A percentile compares a stretch with the other conserved stretches of the same genome.
These are phyloP conservation scores for Cladosporium sp. DNA, from an alignment of 2,329 filamentous ascomycete genomes.

Conservation along the genomic window DNA sequence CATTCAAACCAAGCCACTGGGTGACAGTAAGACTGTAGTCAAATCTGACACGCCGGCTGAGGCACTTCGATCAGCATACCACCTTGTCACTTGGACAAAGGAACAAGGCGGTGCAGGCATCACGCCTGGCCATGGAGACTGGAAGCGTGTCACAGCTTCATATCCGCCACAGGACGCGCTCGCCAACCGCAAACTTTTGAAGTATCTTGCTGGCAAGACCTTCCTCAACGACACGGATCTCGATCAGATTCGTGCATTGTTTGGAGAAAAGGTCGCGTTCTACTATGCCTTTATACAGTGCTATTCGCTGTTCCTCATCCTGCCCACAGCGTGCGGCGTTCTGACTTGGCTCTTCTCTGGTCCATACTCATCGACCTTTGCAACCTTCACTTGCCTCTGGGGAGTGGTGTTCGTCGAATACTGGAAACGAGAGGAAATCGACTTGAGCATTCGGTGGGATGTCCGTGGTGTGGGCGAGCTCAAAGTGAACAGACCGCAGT, in stretches of 20 bases:
- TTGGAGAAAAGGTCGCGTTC: constrained; percentile 16
- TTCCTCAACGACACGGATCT: constrained; percentile 11
- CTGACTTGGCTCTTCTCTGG: constrained; percentile 16
- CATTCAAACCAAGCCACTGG: constrained; percentile 9
- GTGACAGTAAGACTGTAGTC: constrained; percentile 16
- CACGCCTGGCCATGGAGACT: constrained; percentile 11
- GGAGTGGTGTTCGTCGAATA: constrained; percentile 14
- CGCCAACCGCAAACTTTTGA: constrained; percentile 11
- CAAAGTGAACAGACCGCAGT: constrained; percentile 13
- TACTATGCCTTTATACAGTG: constrained; percentile 17
- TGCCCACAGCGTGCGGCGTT: constrained; percentile 8
- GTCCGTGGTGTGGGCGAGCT: constrained; percentile 7
- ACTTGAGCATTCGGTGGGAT: constrained; percentile 17
- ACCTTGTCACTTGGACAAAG: constrained; percentile 15
- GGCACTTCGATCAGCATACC: constrained; percentile 13
- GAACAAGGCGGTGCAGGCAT: constrained; percentile 14
- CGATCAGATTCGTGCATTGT: constrained; percentile 10
- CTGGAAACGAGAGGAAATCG: constrained; percentile 16
- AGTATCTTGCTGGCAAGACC: constrained; percentile 11
- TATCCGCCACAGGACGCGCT: constrained; percentile 12
- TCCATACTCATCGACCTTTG: constrained; percentile 12
- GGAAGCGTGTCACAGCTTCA: constrained; percentile 11
- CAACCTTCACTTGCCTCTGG: constrained; percentile 13
- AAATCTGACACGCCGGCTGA: constrained; percentile 15
- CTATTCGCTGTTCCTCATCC: constrained; percentile 13